Conservation (phyloP, 179 eudicot species). For the Nepenthes alata region DNA sequence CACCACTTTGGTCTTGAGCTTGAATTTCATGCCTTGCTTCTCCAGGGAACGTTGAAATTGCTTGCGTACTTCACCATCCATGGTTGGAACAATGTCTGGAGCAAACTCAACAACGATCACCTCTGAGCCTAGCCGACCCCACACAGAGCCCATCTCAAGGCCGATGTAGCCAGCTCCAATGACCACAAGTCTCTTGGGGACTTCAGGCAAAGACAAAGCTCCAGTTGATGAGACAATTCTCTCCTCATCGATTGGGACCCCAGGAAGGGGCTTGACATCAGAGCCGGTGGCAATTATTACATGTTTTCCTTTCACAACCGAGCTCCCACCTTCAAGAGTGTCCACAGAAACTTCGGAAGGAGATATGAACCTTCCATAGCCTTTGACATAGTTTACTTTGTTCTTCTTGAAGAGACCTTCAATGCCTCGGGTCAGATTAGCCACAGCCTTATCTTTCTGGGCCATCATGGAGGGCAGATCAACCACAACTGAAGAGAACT, state of each 20-base stretch:
- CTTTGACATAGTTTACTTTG: conserved; percentile 85
- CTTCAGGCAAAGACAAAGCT: conserved; percentile 66
- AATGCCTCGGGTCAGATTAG: conserved; percentile 59
- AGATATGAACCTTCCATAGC: conserved; percentile 68
- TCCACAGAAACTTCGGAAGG: conserved; percentile 85
- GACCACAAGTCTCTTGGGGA: conserved; percentile 78
- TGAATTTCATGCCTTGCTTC: conserved; percentile 89
- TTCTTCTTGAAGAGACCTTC: conserved; percentile 95
- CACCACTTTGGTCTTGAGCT: conserved; percentile 83
- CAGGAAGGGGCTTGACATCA: conserved; percentile 82
- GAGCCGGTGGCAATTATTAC: conserved; percentile 87
- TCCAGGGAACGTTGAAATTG: conserved; percentile 86
- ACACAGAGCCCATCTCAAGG: conserved; percentile 95
- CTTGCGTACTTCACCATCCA: conserved; percentile 82
- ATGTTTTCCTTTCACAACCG: conserved; percentile 70
- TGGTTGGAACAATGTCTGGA: conserved; percentile 72
- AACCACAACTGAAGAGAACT: conserved; percentile 62
- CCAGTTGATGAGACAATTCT: conserved; percentile 88
- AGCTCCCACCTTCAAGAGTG: conserved; percentile 53
- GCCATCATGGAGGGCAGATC: conserved; percentile 90
- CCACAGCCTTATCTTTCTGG: conserved; percentile 80
- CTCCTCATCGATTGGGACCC: conserved; percentile 76
- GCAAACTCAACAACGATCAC: conserved; percentile 90
- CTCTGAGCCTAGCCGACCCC: conserved; percentile 92
- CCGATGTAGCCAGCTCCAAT: conserved; percentile 96